These are phyloP conservation scores for Penicillium tannophilum DNA, from an alignment of 495 filamentous ascomycete species.

Conservation along the genomic window DNA sequence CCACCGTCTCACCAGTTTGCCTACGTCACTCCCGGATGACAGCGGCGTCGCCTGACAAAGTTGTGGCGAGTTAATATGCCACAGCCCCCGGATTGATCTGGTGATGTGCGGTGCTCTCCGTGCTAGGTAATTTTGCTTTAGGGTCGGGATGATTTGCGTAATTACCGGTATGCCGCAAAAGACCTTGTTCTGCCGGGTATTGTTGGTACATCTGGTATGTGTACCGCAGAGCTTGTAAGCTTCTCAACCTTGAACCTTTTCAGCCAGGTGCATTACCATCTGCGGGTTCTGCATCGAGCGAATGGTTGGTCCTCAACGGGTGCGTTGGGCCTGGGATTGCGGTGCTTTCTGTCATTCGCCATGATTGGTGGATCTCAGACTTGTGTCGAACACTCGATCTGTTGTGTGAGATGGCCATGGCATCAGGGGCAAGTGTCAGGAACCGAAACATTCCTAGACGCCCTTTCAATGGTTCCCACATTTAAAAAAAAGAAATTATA, in stretches of 20 bases:
- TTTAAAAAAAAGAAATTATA: neutral
- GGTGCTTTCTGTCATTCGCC: neutral
- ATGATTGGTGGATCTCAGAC: slow-evolving; percentile 20
- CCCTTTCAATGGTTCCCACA: slow-evolving; percentile 4
- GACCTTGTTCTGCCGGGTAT: slow-evolving; percentile 9
- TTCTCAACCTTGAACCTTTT: slow-evolving; percentile 23
- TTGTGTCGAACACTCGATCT: slow-evolving; percentile 14
- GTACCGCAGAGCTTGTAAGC: slow-evolving; percentile 6
- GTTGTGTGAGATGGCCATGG: slow-evolving; percentile 8
- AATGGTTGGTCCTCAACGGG: slow-evolving; percentile 17
- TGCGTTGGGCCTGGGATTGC: slow-evolving; percentile 7
- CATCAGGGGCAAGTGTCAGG: slow-evolving; percentile 13
- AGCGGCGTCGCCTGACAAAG: slow-evolving; percentile 23
- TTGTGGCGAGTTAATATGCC: slow-evolving; percentile 17
- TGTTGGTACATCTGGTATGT: neutral
- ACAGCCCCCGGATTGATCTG: slow-evolving; percentile 11
- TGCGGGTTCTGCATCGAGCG: slow-evolving; percentile 5
- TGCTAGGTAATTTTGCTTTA: neutral
- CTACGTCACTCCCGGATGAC: slow-evolving; percentile 17
- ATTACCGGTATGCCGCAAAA: slow-evolving; percentile 10
- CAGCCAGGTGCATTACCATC: slow-evolving; percentile 20
- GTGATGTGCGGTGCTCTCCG: slow-evolving; percentile 25
- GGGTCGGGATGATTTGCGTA: neutral
- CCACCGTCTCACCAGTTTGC: neutral
- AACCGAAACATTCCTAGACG: slow-evolving; percentile 12